Conservation (phyloP, 176 grass and related monocot genomes). For the Olyra latifolia region DNA sequence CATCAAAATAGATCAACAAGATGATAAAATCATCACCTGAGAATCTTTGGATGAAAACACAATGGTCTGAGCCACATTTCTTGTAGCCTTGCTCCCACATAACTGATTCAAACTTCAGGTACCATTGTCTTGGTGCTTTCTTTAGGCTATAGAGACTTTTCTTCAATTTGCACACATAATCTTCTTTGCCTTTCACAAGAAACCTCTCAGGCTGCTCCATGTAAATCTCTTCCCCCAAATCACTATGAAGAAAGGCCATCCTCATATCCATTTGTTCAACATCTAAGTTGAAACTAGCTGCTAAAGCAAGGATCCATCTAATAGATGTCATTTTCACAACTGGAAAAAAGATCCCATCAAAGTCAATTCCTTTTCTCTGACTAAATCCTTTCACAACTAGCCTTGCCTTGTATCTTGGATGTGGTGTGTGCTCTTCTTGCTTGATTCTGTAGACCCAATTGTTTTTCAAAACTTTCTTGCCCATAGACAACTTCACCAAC, state of each 20-base stretch:
- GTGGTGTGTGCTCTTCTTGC: too few species aligned
- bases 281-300: not conserved
- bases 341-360: not conserved
- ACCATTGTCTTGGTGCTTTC: constrained; percentile 13
- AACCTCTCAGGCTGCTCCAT: too few species aligned
- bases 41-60: not conserved
- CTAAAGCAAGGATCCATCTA: not conserved
- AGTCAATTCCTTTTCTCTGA: not conserved
- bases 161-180: not conserved
- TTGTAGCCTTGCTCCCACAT: not conserved
- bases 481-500: too few species aligned
- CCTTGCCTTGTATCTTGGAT: too few species aligned
- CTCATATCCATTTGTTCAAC: constrained; percentile 22
- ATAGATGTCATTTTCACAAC: not conserved
- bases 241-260: not conserved
- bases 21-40: constrained; percentile 7
- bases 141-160: constrained; percentile 22
- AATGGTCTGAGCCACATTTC: not conserved
- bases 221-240: constrained; percentile 13
- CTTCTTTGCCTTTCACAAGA: too few species aligned
- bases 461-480: too few species aligned
- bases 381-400: too few species aligned
- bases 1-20: not conserved
- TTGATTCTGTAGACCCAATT: too few species aligned
- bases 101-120: not conserved